Evolutionary conservation across 805 yeast species (phyloP), one percentile per base, ranked within the genome.

Genomic region (Myxozyma vanderwaltii): DNA sequence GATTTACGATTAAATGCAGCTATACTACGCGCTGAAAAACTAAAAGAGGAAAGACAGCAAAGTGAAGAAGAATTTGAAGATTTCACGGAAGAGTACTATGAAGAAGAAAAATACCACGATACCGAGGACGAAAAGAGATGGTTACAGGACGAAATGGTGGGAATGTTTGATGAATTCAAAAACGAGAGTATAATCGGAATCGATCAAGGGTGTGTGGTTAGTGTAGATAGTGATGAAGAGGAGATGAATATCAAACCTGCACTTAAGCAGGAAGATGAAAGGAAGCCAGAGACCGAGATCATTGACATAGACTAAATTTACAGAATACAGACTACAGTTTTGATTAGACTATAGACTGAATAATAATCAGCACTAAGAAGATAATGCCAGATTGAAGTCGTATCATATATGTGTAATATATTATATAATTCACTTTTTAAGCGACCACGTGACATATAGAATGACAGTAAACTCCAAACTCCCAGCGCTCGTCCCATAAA

Each of bases 71-170:
- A 65, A 57, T 44, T 65, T 67, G 52, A 43, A 15, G 67, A 53
- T 7, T 49, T 38, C 31, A n/a, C 70, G 23, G 68, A 72, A 0
- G 69, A 75, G 39, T 76, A 78, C 62, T 78, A 75, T 36, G 77
- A 77, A 0, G 68, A 66, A 46, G 77, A 75, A 31, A 75, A 77
- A 56, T 24, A 24, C 19, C 45, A 66, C 24, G 64, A 68, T 2
- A 61, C 75, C n/a, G 39, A 39, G 19, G 56, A 31, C n/a, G 64
- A 62, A 35, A 45, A 56, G 51, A 38, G 56, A 15, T 61, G 65
- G 65, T 51, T 62, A 15, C 43, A 36, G 24, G 51, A 55, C 23
- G 64, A 62, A 44, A 21, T 61, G 59, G 43, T 12, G 21, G 59
- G 51, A 13, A 58, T 61, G 63, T 47, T 51, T 19, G 51, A 24